Conservation (phyloP, 371 early-diverging fungal species). For the Apophysomyces variabilis region DNA sequence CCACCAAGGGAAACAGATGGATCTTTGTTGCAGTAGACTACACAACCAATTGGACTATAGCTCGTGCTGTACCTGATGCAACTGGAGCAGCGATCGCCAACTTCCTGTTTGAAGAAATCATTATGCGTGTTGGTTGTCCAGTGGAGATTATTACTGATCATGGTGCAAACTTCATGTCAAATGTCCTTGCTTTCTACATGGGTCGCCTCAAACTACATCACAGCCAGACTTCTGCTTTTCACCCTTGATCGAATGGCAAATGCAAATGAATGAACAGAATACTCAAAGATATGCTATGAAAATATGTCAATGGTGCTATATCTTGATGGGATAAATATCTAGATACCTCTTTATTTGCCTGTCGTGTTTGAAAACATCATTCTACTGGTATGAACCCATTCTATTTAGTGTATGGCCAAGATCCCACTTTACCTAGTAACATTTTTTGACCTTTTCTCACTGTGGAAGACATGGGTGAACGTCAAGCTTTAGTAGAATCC, state of each 20-base stretch:
- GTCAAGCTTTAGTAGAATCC: not conserved
- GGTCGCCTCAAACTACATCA: conserved; percentile 4
- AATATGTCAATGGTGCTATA: conserved; percentile 25
- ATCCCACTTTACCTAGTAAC: conserved; percentile 13
- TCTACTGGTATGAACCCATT: conserved; percentile 10
- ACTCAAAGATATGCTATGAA: conserved; percentile 19
- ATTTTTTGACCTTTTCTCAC: conserved; percentile 3
- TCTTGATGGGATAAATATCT: conserved; percentile 20
- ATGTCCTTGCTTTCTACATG: conserved; percentile 4
- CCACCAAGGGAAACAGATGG: too few relatives aligned
- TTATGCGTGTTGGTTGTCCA: conserved; percentile 2
- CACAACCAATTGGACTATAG: conserved; percentile 41
- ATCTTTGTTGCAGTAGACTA: too few relatives aligned
- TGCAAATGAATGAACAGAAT: conserved; percentile 21
- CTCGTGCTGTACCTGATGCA: conserved; percentile 37
- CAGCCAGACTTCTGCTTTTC: conserved; percentile 18
- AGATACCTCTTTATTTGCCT: conserved; percentile 16
- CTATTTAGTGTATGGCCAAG: conserved; percentile 15
- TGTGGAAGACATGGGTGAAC: too few relatives aligned
- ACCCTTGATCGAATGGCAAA: conserved; percentile 23
- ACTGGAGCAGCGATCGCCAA: conserved; percentile 33
- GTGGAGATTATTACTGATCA: not conserved
- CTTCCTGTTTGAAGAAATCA: conserved; percentile 37
- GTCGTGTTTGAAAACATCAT: conserved; percentile 8
- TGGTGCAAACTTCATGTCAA: conserved; percentile 11